phyloP scores from a whole-genome alignment of 129 eudicot species.

The Tanacetum coccineum region DNA sequence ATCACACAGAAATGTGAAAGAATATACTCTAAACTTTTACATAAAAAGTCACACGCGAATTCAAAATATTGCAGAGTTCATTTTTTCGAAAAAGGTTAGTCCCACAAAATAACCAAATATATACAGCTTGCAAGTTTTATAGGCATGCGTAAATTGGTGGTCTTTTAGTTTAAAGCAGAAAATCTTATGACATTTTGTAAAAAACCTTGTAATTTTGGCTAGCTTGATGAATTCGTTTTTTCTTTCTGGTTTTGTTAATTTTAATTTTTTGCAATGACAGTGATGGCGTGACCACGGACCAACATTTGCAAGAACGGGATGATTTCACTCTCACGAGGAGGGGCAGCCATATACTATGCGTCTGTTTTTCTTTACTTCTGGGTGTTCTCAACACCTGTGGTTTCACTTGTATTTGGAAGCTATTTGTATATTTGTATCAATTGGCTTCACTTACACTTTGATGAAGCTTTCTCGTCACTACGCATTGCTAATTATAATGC shows the following conservation, averaged over 20 bases:
- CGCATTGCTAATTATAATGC: constrained; percentile 94
- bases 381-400: constrained; percentile 92
- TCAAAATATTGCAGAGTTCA: too few species aligned
- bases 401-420: constrained; percentile 89
- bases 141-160: too few species aligned
- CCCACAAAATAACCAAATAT: too few species aligned
- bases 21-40: too few species aligned
- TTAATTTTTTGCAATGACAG: constrained; percentile 27
- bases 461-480: constrained; percentile 93
- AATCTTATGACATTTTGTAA: too few species aligned
- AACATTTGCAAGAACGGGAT: constrained; percentile 84
- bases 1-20: too few species aligned
- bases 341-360: constrained; percentile 70
- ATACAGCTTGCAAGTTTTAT: too few species aligned
- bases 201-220: too few species aligned
- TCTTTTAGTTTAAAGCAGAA: too few species aligned
- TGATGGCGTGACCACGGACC: constrained; percentile 96
- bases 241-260: not conserved
- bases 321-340: constrained; percentile 77
- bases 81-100: too few species aligned
- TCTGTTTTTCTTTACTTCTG: constrained; percentile 87
- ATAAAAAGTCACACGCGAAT: too few species aligned
- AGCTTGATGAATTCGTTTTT: not conserved
- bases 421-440: constrained; percentile 84
- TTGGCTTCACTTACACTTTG: constrained; percentile 93